Evolutionary conservation across 23 red algal genomes (phyloP), one percentile per base, ranked within the genome.

Genomic region (Chondrus crispus): DNA sequence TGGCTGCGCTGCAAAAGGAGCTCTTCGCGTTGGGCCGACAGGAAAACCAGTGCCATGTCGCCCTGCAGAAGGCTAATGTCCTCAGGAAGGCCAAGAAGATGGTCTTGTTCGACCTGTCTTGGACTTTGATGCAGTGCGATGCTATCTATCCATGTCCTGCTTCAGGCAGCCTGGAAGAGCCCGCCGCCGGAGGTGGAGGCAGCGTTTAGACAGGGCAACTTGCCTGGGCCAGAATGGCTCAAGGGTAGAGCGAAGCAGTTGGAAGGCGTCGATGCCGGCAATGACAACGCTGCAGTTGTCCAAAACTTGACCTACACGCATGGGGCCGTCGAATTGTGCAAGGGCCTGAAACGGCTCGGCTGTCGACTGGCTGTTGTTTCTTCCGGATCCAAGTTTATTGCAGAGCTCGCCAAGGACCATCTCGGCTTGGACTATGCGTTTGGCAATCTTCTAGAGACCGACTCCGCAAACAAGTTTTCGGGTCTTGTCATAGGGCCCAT

Each of bases 61-160:
- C 97, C 52, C 20, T 99, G 45, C 93, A 99, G 49, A 81, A 85
- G 45, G 80, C 83, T 30, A 84, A 92, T 47, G 76, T 95, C 2
- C 54, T 90, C 28, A 88, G 90, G 24, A 93, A 90, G 38, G 90
- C 97, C 40, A 99, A 99, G 84, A 68, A 94, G 20, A 77, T 99
- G 76, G 97, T 99, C 29, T 94, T 96, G 5, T 99, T 99, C 62
- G 97, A 99, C 71, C 93, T 99, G 22, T 94, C 89, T 72, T 99
- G 95, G 94, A 99, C 97, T 50, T 71, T 99, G 10, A 73, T 99
- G 37, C 87, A 93, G 47, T 92, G 88, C 38, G 97, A 99, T 62
- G 85, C 93, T 20, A 91, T n/a, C n/a, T n/a, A n/a, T 95, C 29
- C 84, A 99, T 22, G 64, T 95, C 14, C 52, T 99, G 42, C 72